A percentile compares a stretch with the other conserved stretches of the same genome.
These are phyloP conservation scores for Epipyxis sp. DNA, from an alignment of 108 stramenopile species.

Conservation along the genomic window DNA sequence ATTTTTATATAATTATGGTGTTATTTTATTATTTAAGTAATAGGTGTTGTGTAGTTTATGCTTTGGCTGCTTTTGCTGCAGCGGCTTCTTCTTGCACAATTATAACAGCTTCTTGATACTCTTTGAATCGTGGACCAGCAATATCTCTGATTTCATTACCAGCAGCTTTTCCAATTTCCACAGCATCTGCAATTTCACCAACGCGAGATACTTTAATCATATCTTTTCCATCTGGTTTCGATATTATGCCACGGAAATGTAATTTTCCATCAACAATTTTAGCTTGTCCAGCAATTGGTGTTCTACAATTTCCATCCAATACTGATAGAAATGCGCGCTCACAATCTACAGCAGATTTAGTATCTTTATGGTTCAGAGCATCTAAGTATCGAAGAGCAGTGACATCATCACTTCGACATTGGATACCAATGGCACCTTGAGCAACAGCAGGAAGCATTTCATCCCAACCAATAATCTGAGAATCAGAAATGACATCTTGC, in stretches of 20 bases:
- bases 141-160: constrained; percentile 45
- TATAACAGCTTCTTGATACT: constrained; percentile 6
- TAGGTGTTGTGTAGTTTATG: too few relatives aligned
- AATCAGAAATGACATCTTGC: constrained; percentile 76
- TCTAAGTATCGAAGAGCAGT: constrained; percentile 78
- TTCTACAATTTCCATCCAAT: constrained; percentile 98
- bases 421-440: constrained; percentile 99
- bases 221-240: constrained; percentile 52
- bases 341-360: constrained; percentile 90
- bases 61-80: too few relatives aligned
- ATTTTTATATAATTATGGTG: too few relatives aligned
- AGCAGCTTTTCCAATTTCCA: constrained; percentile 48
- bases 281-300: constrained; percentile 98
- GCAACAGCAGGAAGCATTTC: constrained; percentile 99
- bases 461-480: constrained; percentile 57
- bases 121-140: constrained; percentile 7
- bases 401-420: constrained; percentile 90
- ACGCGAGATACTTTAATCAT: constrained; percentile 39
- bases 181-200: constrained; percentile 49
- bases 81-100: background rate
- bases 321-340: constrained; percentile 97
- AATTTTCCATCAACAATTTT: constrained; percentile 71
- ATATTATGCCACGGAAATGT: constrained; percentile 50
- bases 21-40: too few relatives aligned
- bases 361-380: constrained; percentile 82